Conservation (phyloP, 257 asterid species). For the Gentiana macrophylla region DNA sequence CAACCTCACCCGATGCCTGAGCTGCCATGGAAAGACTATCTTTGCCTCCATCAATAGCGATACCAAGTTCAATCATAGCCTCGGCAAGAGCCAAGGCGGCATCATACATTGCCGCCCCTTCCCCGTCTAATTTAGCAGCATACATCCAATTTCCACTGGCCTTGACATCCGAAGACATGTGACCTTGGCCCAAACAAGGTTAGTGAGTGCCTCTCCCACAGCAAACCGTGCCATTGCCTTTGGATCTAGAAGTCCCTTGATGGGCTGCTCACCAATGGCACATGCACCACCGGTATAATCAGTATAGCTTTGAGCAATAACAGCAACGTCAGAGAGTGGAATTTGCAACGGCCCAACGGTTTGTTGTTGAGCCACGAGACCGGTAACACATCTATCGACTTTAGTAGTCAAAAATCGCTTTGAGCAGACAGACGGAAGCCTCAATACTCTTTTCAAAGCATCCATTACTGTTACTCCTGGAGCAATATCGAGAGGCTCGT, state of each 20-base stretch:
- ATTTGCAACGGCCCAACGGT: conserved; percentile 94
- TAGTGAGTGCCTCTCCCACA: conserved; percentile 87
- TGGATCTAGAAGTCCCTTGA: conserved; percentile 81
- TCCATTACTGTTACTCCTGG: conserved; percentile 63
- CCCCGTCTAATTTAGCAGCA: conserved; percentile 95
- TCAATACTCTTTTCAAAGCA: conserved; percentile 61
- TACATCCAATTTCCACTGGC: conserved; percentile 99
- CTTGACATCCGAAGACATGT: conserved; percentile 83
- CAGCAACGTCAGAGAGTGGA: conserved; percentile 83
- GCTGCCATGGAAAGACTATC: conserved; percentile 99
- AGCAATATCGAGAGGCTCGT: conserved; percentile 78
- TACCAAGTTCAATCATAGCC: conserved; percentile 92
- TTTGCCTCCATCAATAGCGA: conserved; percentile 94
- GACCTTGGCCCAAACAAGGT: conserved; percentile 83
- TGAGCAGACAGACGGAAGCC: conserved; percentile 85
- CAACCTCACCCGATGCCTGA: conserved; percentile 68
- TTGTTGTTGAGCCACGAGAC: conserved; percentile 97
- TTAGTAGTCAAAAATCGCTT: conserved; percentile 88
- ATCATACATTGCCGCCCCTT: conserved; percentile 95
- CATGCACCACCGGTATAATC: conserved; percentile 89
- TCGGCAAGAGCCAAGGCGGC: conserved; percentile 84
- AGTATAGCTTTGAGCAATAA: conserved; percentile 69
- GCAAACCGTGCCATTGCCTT: conserved; percentile 91
- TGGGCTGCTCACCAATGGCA: conserved; percentile 84
- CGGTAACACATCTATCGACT: conserved; percentile 93